Base-by-base conservation (phyloP, 176 grass and related monocot genomes). In the Oropetium thomaeum region DNA sequence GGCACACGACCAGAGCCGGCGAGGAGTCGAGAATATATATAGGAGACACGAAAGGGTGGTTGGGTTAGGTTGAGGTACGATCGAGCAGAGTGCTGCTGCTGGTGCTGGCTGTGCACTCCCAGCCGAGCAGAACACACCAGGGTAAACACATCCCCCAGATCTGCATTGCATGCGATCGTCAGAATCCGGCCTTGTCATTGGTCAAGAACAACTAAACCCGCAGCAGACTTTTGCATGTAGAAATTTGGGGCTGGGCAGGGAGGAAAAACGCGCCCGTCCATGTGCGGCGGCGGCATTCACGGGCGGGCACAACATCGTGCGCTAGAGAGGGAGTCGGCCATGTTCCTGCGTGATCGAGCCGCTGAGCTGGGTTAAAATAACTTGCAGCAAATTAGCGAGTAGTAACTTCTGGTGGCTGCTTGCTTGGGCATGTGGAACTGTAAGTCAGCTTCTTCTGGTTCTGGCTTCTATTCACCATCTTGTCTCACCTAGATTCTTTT, bases 251-350 rank as follows among this genome's bases (percentile, higher is more conserved):
- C 69, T 65, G 38, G 34, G 4, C 27, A 5, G 3, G 20, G 0
- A 57, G 3, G 5, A 13, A n/a, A n/a, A n/a, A 28, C 47, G 28
- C 42, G 42, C 38, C 37, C 31, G 32, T 28, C 8, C 75, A 78
- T 67, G 75, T 78, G 75, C 49, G 20, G 19, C 45, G 45, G 45
- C 39, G 17, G 26, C 4, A 23, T 52, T 75, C 57, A 75, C 72
- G 27, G 72, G 55, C 17, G 29, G 38, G 57, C 72, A 73, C 52
- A 33, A 73, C 52, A 33, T 10, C 70, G 51, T 39, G 16, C 47
- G n/a, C n/a, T n/a, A n/a, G n/a, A n/a, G n/a, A n/a, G n/a, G n/a
- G n/a, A n/a, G n/a, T n/a, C n/a, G n/a, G n/a, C n/a, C n/a, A n/a
- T n/a, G n/a, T n/a, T n/a, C n/a, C n/a, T n/a, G n/a, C n/a, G n/a